Conservation (phyloP, 306 rosid species). For the Gynostemma pentaphyllum region DNA sequence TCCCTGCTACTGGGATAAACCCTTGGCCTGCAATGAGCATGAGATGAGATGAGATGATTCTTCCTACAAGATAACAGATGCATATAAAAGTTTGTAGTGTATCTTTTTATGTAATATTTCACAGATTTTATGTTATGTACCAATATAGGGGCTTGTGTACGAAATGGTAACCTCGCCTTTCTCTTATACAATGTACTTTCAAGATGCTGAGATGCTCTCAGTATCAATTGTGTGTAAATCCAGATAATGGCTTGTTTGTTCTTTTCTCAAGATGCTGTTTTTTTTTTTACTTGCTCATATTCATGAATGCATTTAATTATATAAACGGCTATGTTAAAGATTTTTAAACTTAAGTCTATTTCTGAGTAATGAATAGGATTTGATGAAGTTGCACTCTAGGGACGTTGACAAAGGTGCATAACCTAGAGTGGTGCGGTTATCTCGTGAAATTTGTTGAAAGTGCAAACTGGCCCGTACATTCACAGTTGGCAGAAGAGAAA, state of each 20-base stretch:
- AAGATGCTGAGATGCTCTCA: slow-evolving; percentile 1
- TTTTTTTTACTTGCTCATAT: neutral
- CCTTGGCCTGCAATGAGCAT: slow-evolving; percentile 86
- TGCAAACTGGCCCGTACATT: too few species aligned
- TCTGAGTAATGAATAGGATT: too few species aligned
- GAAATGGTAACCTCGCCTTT: too few species aligned
- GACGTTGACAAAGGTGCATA: too few species aligned
- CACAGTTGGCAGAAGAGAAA: too few species aligned
- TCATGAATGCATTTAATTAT: neutral
- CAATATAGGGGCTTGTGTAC: too few species aligned
- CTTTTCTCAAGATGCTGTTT: neutral
- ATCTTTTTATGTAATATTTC: neutral
- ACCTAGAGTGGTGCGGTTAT: too few species aligned
- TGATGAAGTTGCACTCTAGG: too few species aligned
- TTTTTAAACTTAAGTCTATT: neutral
- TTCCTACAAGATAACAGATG: slow-evolving; percentile 3
- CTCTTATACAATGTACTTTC: too few species aligned
- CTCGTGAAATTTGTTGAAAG: too few species aligned
- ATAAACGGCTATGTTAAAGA: neutral
- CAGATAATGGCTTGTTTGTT: neutral
- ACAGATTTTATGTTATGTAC: neutral
- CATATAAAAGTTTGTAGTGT: neutral
- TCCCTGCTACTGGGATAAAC: slow-evolving; percentile 57
- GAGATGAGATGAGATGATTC: slow-evolving; percentile 53
- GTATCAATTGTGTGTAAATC: neutral